Evolutionary conservation across 805 yeast genomes (phyloP).

Genomic region (Nakazawaea pomicola): DNA sequence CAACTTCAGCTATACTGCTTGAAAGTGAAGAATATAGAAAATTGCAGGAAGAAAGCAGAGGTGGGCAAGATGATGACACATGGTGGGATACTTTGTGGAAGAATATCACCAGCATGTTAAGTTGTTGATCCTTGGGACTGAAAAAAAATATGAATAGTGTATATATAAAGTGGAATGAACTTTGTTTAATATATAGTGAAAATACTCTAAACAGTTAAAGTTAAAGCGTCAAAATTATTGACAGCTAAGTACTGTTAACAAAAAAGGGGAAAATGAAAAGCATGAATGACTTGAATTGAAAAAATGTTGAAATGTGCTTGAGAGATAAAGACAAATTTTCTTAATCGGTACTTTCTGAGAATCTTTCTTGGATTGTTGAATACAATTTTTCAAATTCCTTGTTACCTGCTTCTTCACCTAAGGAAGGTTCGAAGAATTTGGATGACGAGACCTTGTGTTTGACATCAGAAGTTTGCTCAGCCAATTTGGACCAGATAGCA

Average conservation of each 20-base stretch:
- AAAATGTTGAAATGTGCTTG: no score
- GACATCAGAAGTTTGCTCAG: conserved; percentile 86
- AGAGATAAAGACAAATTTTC: no score
- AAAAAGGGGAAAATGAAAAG: not conserved
- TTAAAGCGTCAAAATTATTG: no score
- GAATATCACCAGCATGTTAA: not conserved
- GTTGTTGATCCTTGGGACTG: no score
- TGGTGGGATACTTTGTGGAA: not conserved
- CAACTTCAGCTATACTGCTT: conserved; percentile 1
- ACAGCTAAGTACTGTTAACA: not conserved
- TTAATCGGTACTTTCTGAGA: conserved; percentile 94
- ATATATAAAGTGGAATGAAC: not conserved
- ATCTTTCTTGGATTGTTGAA: conserved; percentile 76
- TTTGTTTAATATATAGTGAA: no score
- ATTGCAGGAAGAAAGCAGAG: not conserved
- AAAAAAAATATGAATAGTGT: not conserved
- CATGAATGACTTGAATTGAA: no score
- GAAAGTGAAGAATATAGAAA: conserved; percentile 1
- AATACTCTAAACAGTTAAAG: no score
- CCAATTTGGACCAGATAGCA: conserved; percentile 87
- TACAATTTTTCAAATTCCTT: conserved; percentile 75
- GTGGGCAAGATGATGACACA: not conserved
- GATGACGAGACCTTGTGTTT: conserved; percentile 92
- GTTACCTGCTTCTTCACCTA: conserved; percentile 76
- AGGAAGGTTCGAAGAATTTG: conserved; percentile 92